phyloP scores from a whole-genome alignment of 1,284 basidiomycete species.

The Rhodotorula sp. region DNA sequence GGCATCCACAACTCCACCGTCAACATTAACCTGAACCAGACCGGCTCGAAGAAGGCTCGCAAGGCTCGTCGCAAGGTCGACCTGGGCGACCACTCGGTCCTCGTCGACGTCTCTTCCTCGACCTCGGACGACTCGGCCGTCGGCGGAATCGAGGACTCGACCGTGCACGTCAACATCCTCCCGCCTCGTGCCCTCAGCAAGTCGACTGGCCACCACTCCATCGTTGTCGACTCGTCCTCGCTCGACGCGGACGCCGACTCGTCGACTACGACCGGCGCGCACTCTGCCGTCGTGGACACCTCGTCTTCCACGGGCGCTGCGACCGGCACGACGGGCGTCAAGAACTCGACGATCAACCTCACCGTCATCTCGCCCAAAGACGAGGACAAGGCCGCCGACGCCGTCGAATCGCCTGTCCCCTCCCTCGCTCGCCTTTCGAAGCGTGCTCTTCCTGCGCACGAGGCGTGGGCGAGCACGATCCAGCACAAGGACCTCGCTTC shows the following conservation, averaged over 20 bases:
- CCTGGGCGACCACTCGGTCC: conserved; percentile 36
- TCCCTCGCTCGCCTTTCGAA: conserved; percentile 25
- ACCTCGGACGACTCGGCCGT: not conserved
- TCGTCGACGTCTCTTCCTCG: conserved; percentile 32
- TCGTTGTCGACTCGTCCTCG: conserved; percentile 38
- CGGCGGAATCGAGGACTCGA: conserved; percentile 34
- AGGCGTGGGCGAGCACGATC: conserved; percentile 10
- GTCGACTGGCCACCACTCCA: conserved; percentile 38
- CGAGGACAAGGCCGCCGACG: not conserved
- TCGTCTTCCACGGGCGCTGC: conserved; percentile 10
- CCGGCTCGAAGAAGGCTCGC: not conserved
- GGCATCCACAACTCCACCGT: conserved; percentile 39
- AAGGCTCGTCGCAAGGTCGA: conserved; percentile 18
- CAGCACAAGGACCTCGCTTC: conserved; percentile 9
- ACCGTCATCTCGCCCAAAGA: conserved; percentile 34
- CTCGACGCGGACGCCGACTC: conserved; percentile 7
- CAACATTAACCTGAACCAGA: conserved; percentile 39
- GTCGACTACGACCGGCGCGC: conserved; percentile 22
- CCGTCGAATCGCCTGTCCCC: conserved; percentile 24
- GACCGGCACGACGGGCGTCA: conserved; percentile 26
- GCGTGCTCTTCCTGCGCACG: conserved; percentile 13
- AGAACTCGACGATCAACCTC: conserved; percentile 39
- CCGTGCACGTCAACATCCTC: conserved; percentile 42
- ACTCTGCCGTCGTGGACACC: conserved; percentile 39
- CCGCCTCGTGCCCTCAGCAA: conserved; percentile 30